Base-by-base conservation (phyloP, 169 alveolate genomes). In the Cyclospora cayetanensis region DNA sequence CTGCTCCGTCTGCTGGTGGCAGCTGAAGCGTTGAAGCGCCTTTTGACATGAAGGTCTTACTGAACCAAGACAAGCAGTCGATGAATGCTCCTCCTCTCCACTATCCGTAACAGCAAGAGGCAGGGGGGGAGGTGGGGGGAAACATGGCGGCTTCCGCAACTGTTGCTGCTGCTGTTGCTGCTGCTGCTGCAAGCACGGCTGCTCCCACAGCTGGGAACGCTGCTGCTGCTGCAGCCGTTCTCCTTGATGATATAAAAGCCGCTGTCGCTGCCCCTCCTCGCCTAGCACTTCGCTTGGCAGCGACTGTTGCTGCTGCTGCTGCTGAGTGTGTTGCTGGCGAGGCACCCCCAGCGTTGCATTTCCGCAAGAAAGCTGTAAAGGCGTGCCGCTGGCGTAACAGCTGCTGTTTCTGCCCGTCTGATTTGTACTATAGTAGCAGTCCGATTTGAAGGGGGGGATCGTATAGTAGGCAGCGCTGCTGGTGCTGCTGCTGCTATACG, bases 381-480 rank as follows among this genome's bases (percentile, higher is more conserved):
- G 68, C 25, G 68, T 66, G 79, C 79, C 34, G 79, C 79, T 66
- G 79, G n/a, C 1, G 79, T 43, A 31, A 43, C 79, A 31, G 79
- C 79, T 66, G 79, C 20, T 31, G 79, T 22, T n/a, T 39, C 79
- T 1, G 79, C 79, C n/a, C n/a, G n/a, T n/a, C n/a, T n/a, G n/a
- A n/a, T n/a, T n/a, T n/a, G n/a, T n/a, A n/a, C n/a, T n/a, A n/a
- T n/a, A n/a, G n/a, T n/a, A n/a, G n/a, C n/a, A n/a, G n/a, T n/a
- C n/a, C n/a, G n/a, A n/a, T n/a, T n/a, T n/a, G n/a, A n/a, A n/a
- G n/a, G n/a, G n/a, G n/a, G n/a, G n/a, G n/a, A n/a, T n/a, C n/a
- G n/a, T n/a, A n/a, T n/a, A n/a, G n/a, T n/a, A n/a, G n/a, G n/a
- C n/a, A n/a, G n/a, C n/a, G n/a, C n/a, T n/a, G n/a, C n/a, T n/a